Base-by-base conservation (phyloP, 2,329 filamentous ascomycete genomes). In the Colletotrichum truncatum region DNA sequence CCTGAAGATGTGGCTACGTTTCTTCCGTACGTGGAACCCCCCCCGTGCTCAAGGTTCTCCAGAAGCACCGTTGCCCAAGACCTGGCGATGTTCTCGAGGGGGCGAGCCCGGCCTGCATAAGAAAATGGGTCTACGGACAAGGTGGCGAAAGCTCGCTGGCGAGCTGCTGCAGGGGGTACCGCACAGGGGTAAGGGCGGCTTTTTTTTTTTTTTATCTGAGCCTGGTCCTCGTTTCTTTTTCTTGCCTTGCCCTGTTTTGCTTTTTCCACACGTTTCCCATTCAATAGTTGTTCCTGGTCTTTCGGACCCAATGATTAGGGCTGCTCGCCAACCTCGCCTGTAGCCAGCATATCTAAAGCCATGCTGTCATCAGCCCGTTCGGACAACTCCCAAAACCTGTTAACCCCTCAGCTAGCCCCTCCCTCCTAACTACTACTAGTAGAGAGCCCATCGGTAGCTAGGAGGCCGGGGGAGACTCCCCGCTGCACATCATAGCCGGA, bases 231-330 rank as follows among this genome's bases (percentile, higher is more conserved):
- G 1, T 48, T 57, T 36, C 41, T 57, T 48, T 48, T 52, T 25
- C 21, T 23, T 36, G 4, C n/a, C 46, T 34, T 49, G 28, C 48
- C 48, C 32, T 12, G 23, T 18, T 30, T 52, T 49, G 28, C 48
- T 52, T 52, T 52, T 57, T 38, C 14, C 41, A 48, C 41, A 48
- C 54, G 54, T 57, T 57, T 34, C 39, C 41, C 54, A 30, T 57
- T 48, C 54, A 41, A 57, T 46, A 10, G 10, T 48, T 21, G 1
- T 23, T 36, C 52, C 9, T 38, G 14, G 28, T 48, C 41, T 38
- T 48, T 41, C 41, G 48, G 30, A 23, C 54, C n/a, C 54, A 57
- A 57, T 57, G 41, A 57, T 30, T 6, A n/a, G 18, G 10, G n/a
- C 23, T 36, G 39, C 14, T 16, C 28, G 9, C n/a, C 54, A 34